Base-by-base conservation (phyloP, 2,329 filamentous ascomycete species). In the Aureobasidium sp. region DNA sequence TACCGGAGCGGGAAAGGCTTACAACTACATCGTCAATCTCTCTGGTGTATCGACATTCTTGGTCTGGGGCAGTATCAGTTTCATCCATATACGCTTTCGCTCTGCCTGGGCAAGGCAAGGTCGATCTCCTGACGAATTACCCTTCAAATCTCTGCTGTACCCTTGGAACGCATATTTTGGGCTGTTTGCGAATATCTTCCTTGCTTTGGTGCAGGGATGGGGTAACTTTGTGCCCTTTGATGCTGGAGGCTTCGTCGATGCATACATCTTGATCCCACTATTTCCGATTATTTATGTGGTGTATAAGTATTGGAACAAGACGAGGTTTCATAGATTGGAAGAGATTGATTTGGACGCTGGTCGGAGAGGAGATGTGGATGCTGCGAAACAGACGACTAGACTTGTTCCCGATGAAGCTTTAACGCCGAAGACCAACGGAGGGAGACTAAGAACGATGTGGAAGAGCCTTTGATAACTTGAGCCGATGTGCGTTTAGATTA, bases 41-140 rank as follows among this genome's bases (percentile, higher is more conserved):
- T 84, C 81, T 6, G 87, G 87, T 4, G 86, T 89, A 1, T 86
- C 85, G 41, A 88, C 87, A 0, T 90, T 90, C 69, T 71, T 90
- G 2, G 87, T 89, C 46, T 90, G 87, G 87, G 87, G 79, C 2
- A 81, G 81, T 41, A 90, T 90, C 67, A 85, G 81, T 29, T 82
- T 88, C 67, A 88, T 84, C 3, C 87, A 90, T 68, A 85, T 90
- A 64, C 85, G 87, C 27, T 90, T 91, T 72, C 85, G 87, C 37
- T 72, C 79, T 10, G 87, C 86, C 0, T 87, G 85, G 85, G 69
- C 72, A 10, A 74, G 72, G 0, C 85, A 88, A 69, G 84, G 84
- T 1, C 79, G 86, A 62, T 75, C 72, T 34, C 71, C 80, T 27
- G 75, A 77, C 17, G 75, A 76, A 1, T 73, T 84, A 0, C 82